Conservation (phyloP, 345 rosid species). For the Nasturtium officinale region DNA sequence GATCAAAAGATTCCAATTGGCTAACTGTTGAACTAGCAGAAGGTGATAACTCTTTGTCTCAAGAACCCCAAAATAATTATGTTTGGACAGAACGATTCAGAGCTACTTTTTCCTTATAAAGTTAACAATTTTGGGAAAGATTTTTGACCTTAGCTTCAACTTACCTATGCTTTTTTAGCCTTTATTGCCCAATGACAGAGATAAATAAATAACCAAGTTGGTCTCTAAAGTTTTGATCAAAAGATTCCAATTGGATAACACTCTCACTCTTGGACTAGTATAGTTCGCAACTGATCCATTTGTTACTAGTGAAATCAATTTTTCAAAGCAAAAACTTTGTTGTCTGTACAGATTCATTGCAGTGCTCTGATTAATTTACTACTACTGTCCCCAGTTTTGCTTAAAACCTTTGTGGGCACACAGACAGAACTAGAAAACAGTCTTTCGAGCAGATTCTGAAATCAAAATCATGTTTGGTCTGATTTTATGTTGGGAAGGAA, state of each 20-base stretch:
- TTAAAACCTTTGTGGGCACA: constrained; percentile 39
- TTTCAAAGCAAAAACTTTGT: too few species aligned
- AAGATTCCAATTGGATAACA: constrained; percentile 29
- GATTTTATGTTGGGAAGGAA: constrained; percentile 41
- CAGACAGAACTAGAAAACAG: constrained; percentile 34
- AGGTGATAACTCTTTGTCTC: constrained; percentile 36
- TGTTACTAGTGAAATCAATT: neutral
- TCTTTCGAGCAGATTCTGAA: constrained; percentile 37
- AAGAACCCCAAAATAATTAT: constrained; percentile 29
- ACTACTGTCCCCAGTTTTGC: constrained; percentile 36
- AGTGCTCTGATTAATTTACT: constrained; percentile 10
- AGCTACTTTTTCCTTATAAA: constrained; percentile 30
- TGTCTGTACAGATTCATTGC: neutral
- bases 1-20: constrained; percentile 34
- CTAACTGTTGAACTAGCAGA: constrained; percentile 34
- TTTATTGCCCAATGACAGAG: constrained; percentile 31
- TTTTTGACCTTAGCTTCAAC: constrained; percentile 33
- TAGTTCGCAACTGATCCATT: neutral
- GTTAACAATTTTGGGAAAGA: constrained; percentile 27
- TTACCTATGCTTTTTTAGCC: constrained; percentile 28
- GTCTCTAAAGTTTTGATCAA: constrained; percentile 28
- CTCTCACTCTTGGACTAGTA: neutral
- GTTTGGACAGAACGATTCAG: constrained; percentile 10
- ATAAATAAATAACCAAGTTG: constrained; percentile 28
- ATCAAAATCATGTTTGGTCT: constrained; percentile 39